phyloP scores from a whole-genome alignment of 176 grass and related monocot genomes.

The Cenchrus purpureus region DNA sequence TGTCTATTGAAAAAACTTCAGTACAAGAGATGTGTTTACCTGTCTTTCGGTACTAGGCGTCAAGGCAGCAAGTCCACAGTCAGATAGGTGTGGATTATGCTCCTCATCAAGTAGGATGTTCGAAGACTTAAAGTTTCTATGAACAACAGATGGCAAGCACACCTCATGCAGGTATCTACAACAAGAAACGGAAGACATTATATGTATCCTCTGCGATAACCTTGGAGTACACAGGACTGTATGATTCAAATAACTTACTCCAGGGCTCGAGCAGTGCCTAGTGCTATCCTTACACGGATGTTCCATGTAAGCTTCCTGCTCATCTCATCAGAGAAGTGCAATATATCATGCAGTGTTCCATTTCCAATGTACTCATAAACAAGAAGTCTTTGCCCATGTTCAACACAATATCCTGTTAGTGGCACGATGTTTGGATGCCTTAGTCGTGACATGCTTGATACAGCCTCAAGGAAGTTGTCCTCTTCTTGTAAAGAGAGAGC shows the following conservation, averaged over 20 bases:
- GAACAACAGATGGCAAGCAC: slow-evolving; percentile 88
- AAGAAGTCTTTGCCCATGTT: slow-evolving; percentile 90
- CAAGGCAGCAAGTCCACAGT: slow-evolving; percentile 88
- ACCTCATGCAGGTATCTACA: slow-evolving; percentile 97
- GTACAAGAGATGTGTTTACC: slow-evolving; percentile 49
- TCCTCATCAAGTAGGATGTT: slow-evolving; percentile 99
- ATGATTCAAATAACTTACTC: slow-evolving; percentile 69
- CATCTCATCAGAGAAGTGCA: slow-evolving; percentile 84
- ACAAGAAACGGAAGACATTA: slow-evolving; percentile 10
- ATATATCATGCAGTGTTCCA: slow-evolving; percentile 80
- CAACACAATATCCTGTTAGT: slow-evolving; percentile 86
- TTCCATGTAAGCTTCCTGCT: slow-evolving; percentile 91
- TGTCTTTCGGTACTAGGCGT: slow-evolving; percentile 92
- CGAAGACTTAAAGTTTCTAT: slow-evolving; percentile 93
- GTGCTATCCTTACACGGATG: slow-evolving; percentile 75
- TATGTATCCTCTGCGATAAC: slow-evolving; percentile 25
- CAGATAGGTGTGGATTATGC: slow-evolving; percentile 90
- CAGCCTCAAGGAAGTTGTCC: slow-evolving; percentile 89
- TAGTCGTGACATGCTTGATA: slow-evolving; percentile 91
- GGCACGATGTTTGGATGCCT: slow-evolving; percentile 91
- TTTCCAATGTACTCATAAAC: slow-evolving; percentile 87
- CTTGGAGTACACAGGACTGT: slow-evolving; percentile 1
- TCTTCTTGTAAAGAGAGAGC: slow-evolving; percentile 90
- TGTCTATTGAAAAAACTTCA: not conserved
- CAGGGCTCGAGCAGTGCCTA: slow-evolving; percentile 85